These are phyloP conservation scores for Candida coleopterorum DNA, from an alignment of 805 yeast species.

Conservation along the genomic window DNA sequence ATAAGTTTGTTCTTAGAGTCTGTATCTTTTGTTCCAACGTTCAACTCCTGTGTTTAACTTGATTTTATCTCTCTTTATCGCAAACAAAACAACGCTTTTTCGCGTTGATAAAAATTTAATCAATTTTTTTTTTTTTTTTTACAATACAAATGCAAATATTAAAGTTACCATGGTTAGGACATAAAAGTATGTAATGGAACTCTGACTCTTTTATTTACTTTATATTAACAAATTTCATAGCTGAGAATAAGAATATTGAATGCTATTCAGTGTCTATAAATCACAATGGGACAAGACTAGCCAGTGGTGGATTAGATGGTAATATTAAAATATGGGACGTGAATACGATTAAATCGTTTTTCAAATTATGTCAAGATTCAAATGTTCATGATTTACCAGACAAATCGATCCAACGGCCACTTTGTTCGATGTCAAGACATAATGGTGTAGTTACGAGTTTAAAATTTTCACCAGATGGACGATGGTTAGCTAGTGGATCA, in stretches of 20 bases:
- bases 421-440: constrained; percentile 90
- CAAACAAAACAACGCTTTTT: no score
- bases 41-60: no score
- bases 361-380: constrained; percentile 11
- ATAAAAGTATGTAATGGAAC: constrained; percentile 36
- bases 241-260: constrained; percentile 76
- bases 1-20: background rate
- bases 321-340: constrained; percentile 87
- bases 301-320: constrained; percentile 91
- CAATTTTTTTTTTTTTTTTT: no score
- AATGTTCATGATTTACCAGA: constrained; percentile 14
- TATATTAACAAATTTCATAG: constrained; percentile 27
- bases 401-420: constrained; percentile 39
- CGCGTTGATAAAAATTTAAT: no score
- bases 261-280: constrained; percentile 80
- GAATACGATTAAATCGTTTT: constrained; percentile 46
- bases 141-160: constrained; percentile 33
- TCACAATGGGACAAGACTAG: constrained; percentile 78
- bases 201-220: no score
- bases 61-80: no score
- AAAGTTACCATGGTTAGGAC: constrained; percentile 44
- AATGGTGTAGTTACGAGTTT: constrained; percentile 96
- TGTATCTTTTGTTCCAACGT: no score
- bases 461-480: constrained; percentile 86
- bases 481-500: constrained; percentile 89